Percentiles rank a stretch among this genome's conserved stretches.
phyloP scores from a whole-genome alignment of 1,284 basidiomycete species.

The Cryptococcus sp. region DNA sequence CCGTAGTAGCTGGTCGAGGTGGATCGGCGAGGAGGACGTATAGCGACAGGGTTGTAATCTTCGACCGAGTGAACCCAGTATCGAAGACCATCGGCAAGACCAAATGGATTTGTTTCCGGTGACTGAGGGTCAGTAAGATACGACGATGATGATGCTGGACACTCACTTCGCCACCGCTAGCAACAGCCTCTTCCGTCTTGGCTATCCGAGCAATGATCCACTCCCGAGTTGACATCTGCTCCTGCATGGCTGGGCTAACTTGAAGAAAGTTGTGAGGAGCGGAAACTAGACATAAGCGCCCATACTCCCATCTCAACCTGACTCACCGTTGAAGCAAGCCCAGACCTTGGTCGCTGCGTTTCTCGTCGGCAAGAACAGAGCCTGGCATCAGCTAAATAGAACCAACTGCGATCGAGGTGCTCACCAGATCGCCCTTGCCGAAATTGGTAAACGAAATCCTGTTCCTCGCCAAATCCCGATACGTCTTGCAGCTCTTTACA shows the following conservation, averaged over 20 bases:
- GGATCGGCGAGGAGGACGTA: constrained; percentile 16
- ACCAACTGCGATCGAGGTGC: constrained; percentile 3
- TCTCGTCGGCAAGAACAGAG: constrained; percentile 89
- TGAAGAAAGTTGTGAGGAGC: constrained; percentile 96
- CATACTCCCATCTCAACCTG: neutral
- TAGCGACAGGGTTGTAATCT: constrained; percentile 63
- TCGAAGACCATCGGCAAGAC: constrained; percentile 81
- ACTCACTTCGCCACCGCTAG: constrained; percentile 66
- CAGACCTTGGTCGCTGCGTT: constrained; percentile 88
- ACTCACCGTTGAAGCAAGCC: constrained; percentile 82
- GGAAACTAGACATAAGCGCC: constrained; percentile 56
- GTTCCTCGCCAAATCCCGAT: constrained; percentile 82
- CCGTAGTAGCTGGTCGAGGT: constrained; percentile 7
- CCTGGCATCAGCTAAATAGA: constrained; percentile 11
- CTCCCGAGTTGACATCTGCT: constrained; percentile 77
- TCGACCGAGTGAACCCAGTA: constrained; percentile 92
- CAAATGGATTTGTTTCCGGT: constrained; percentile 49
- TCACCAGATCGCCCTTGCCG: constrained; percentile 76
- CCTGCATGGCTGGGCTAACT: constrained; percentile 72
- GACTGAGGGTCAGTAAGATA: constrained; percentile 54
- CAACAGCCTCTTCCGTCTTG: constrained; percentile 77
- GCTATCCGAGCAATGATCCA: constrained; percentile 93
- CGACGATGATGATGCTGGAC: neutral
- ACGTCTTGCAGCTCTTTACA: constrained; percentile 92
- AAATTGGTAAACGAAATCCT: constrained; percentile 94